phyloP scores from a whole-genome alignment of 192 early-diverging fungal species.

The Coemansia sp. region DNA sequence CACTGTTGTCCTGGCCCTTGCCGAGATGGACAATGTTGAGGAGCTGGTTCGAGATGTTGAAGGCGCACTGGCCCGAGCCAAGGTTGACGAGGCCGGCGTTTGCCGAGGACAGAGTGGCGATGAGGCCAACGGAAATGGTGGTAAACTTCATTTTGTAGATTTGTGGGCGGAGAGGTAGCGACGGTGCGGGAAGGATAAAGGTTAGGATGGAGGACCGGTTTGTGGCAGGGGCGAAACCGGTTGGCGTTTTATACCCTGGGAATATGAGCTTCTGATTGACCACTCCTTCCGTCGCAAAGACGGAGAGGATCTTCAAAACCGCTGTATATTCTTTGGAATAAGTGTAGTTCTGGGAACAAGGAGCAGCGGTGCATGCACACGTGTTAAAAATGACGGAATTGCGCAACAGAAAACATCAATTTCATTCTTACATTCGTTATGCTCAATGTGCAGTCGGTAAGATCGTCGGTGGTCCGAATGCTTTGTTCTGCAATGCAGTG shows the following conservation, averaged over 20 bases:
- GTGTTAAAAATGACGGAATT: too few species aligned
- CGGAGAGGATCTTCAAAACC: not conserved
- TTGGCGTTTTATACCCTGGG: not conserved
- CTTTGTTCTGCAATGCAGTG: too few species aligned
- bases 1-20: not conserved
- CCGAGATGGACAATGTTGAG: not conserved
- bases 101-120: not conserved
- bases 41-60: not conserved
- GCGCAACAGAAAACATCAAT: too few species aligned
- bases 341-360: too few species aligned
- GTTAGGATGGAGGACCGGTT: not conserved
- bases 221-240: not conserved
- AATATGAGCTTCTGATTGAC: not conserved
- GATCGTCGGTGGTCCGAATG: too few species aligned
- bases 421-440: too few species aligned
- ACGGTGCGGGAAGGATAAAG: not conserved
- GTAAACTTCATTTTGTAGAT: constrained; percentile 1
- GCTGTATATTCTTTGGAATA: not conserved
- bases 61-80: not conserved
- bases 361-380: too few species aligned
- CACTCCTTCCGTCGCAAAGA: not conserved
- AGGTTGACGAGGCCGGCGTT: not conserved
- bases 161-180: not conserved
- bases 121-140: not conserved
- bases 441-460: too few species aligned